Base-by-base conservation (phyloP, 805 yeast genomes). In the Yamadazyma kitorensis region DNA sequence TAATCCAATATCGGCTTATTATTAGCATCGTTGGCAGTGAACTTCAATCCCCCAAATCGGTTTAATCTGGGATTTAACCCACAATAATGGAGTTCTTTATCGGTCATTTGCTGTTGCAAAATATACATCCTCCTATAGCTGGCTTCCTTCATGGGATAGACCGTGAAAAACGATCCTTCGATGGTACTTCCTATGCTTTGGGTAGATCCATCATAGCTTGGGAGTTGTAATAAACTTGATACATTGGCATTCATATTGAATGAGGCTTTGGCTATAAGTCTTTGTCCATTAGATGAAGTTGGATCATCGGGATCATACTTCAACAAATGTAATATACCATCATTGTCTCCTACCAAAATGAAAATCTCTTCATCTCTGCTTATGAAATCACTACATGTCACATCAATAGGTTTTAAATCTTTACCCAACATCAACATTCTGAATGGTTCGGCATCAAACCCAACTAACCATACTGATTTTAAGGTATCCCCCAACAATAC, bases 391-490 rank as follows among this genome's bases (percentile, higher is more conserved):
- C 84, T 77, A 39, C 82, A 70, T 27, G 72, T 68, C 0, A 84
- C 82, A 48, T 80, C 83, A 27, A 83, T 64, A 13, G 71, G 58
- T 17, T 75, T 70, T 14, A 75, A 68, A 54, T 89, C 95, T 52
- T 82, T 85, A 6, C 95, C 89, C 33, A 93, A 57, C 37, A 74
- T 57, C 12, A 87, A 68, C 80, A 91, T 79, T 44, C 96, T 66
- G 55, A 86, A 89, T 1, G 99, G 99, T 49, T 91, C 96, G 2
- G 94, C 91, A 55, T 88, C 95, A 60, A 88, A 89, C 1, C 97
- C 97, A 18, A 81, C 79, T 37, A 93, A 68, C 67, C 88, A 79
- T 4, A 86, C 68, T 45, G 88, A 77, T 47, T 85, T 82, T 58
- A 79, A 69, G 0, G 86, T 66, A 57, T 93, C 98, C 13, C 95